Base-by-base conservation (phyloP, 768 basidiomycete genomes). In the Podaxis rugospora region DNA sequence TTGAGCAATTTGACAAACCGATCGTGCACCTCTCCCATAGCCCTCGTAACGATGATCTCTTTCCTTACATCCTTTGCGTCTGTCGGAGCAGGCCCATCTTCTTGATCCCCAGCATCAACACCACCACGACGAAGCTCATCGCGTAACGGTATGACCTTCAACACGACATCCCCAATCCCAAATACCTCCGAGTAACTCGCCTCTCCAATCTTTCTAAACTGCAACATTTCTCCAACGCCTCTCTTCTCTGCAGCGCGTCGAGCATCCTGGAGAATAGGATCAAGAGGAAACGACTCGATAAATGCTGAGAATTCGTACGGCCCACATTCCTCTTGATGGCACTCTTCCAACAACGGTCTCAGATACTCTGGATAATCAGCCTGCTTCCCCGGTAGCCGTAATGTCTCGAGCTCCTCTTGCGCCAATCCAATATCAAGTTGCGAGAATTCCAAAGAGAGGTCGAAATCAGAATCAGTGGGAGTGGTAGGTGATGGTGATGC, bases 151-250 rank as follows among this genome's bases (percentile, higher is more conserved):
- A 95, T 86, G 49, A 97, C 81, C 76, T 95, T 96, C 64, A 95
- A 79, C n/a, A 95, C 94, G 36, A 95, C 85, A 65, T 90, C 84
- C 2, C 89, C 89, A 54, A 95, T 88, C 6, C 90, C 90, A 71
- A 93, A 99, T 28, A 99, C 97, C 69, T 99, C 97, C 0, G 93
- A 96, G 72, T 90, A 99, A 52, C 91, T 93, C 5, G 97, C 97
- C 75, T 99, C 97, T 44, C 96, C 96, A 50, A 98, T 87, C 74
- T 99, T 99, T 65, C 75, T 79, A 73, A 94, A 93, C 5, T 59
- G 72, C 23, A 72, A 62, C 5, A 36, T 11, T 36, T 62, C 74
- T 65, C 39, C 51, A 9, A 37, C 55, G 10, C 32, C 27, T 36
- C 39, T 51, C 21, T 35, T 53, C 13, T 47, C 28, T 1, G 62